A percentile compares a stretch with the other conserved stretches of the same genome.
These are phyloP conservation scores for Cubamyces sp. DNA, from an alignment of 768 basidiomycete genomes.

Conservation along the genomic window DNA sequence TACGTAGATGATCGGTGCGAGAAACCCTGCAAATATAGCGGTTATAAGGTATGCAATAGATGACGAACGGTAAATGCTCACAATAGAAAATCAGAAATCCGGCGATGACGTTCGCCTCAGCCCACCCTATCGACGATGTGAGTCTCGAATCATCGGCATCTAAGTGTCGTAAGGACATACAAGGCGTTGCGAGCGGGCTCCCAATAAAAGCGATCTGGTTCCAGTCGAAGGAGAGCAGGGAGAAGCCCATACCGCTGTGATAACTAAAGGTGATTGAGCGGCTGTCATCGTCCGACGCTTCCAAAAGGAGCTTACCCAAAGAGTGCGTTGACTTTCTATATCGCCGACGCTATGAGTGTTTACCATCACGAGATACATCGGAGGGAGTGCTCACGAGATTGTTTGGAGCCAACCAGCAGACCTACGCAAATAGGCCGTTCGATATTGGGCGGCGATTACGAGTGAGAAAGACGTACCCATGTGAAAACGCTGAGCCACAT, in stretches of 20 bases:
- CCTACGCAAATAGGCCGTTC: slow-evolving; percentile 39
- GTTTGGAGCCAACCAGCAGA: slow-evolving; percentile 66
- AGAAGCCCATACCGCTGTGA: slow-evolving; percentile 49
- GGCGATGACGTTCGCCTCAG: slow-evolving; percentile 64
- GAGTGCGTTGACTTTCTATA: slow-evolving; percentile 50
- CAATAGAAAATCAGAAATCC: slow-evolving; percentile 52
- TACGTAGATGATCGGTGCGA: slow-evolving; percentile 47
- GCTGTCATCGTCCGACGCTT: not conserved
- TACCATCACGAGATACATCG: too few species aligned
- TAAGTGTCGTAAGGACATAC: not conserved
- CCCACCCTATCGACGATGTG: slow-evolving; percentile 53
- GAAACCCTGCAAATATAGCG: slow-evolving; percentile 36
- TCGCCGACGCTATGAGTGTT: too few species aligned
- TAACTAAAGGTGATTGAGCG: slow-evolving; percentile 32
- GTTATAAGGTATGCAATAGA: not conserved
- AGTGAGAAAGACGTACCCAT: slow-evolving; percentile 15
- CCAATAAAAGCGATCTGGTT: slow-evolving; percentile 73
- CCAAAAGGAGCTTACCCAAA: slow-evolving; percentile 47
- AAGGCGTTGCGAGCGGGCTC: slow-evolving; percentile 51
- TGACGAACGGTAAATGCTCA: slow-evolving; percentile 20
- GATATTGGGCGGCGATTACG: slow-evolving; percentile 2
- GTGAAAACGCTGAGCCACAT: slow-evolving; percentile 19
- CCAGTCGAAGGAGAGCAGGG: slow-evolving; percentile 78
- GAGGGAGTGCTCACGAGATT: slow-evolving; percentile 49
- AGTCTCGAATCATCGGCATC: slow-evolving; percentile 1